These are phyloP conservation scores for Omphalea diandra DNA, from an alignment of 441 rosid species.

Conservation along the genomic window DNA sequence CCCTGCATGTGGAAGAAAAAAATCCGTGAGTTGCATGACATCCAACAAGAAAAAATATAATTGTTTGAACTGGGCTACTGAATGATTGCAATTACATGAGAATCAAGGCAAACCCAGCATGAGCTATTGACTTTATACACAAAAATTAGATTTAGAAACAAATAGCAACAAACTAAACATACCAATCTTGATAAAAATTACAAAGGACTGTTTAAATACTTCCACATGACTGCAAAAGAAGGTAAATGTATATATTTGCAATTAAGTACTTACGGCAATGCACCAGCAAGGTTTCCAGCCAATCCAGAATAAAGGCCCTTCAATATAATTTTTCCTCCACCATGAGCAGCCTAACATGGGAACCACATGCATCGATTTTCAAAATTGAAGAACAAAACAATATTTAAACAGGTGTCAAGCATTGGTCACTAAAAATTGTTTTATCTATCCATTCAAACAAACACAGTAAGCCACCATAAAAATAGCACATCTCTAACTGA, in stretches of 20 bases:
- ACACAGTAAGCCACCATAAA: not conserved
- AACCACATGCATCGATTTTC: not conserved
- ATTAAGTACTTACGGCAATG: conserved; percentile 37
- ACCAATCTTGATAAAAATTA: too few relatives aligned
- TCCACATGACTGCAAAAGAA: too few relatives aligned
- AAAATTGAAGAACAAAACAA: not conserved
- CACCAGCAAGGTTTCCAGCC: conserved; percentile 47
- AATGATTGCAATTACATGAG: not conserved
- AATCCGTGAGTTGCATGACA: not conserved
- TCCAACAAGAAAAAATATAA: not conserved
- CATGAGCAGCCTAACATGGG: conserved; percentile 19
- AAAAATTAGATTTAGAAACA: too few relatives aligned
- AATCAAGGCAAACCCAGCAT: too few relatives aligned
- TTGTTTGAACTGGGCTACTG: not conserved
- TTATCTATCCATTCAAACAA: not conserved
- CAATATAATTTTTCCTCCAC: conserved; percentile 35
- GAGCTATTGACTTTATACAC: too few relatives aligned
- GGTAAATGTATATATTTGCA: not conserved
- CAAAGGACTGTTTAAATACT: not conserved
- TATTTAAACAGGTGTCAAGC: not conserved
- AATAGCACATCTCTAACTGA: not conserved
- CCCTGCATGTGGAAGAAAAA: conserved; percentile 42
- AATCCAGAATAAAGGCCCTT: conserved; percentile 49
- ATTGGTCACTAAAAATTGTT: not conserved
- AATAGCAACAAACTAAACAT: too few relatives aligned